These are phyloP conservation scores for Botrytis elliptica DNA, from an alignment of 2,329 filamentous ascomycete genomes.

Conservation along the genomic window DNA sequence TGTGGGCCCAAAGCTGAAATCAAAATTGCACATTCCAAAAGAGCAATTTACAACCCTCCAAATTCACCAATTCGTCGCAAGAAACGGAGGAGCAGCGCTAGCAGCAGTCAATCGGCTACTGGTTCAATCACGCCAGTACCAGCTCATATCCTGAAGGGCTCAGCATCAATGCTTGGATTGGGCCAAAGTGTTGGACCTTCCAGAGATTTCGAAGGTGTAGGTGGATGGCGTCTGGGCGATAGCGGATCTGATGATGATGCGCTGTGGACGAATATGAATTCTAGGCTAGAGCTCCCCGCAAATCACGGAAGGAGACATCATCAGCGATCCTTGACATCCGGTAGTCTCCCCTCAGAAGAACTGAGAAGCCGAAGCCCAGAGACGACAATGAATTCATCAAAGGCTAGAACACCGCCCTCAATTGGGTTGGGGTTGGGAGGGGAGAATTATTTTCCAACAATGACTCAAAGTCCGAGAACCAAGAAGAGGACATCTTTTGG, in stretches of 20 bases:
- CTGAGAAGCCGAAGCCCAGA: conserved; percentile 38
- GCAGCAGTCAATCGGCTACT: conserved; percentile 32
- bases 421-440: conserved; percentile 9
- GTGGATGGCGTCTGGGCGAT: conserved; percentile 53
- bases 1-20: conserved; percentile 24
- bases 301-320: conserved; percentile 46
- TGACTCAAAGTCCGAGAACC: conserved; percentile 24
- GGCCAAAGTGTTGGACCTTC: conserved; percentile 51
- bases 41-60: conserved; percentile 13
- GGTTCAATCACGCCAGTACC: conserved; percentile 32
- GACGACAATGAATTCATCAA: conserved; percentile 46
- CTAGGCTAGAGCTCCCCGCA: conserved; percentile 49
- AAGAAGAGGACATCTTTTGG: conserved; percentile 26
- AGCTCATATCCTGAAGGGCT: conserved; percentile 25
- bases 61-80: conserved; percentile 19
- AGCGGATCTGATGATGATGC: conserved; percentile 41
- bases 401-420: conserved; percentile 49
- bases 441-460: conserved; percentile 31
- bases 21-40: conserved; percentile 3
- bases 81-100: conserved; percentile 35
- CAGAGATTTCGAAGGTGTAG: conserved; percentile 59
- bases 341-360: conserved; percentile 28
- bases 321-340: conserved; percentile 43
- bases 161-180: conserved; percentile 41
- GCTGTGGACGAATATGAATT: conserved; percentile 54